A percentile compares a stretch with the other conserved stretches of the same genome.
Conservation (phyloP, 345 rosid genomes). For the Alliaria petiolata region DNA sequence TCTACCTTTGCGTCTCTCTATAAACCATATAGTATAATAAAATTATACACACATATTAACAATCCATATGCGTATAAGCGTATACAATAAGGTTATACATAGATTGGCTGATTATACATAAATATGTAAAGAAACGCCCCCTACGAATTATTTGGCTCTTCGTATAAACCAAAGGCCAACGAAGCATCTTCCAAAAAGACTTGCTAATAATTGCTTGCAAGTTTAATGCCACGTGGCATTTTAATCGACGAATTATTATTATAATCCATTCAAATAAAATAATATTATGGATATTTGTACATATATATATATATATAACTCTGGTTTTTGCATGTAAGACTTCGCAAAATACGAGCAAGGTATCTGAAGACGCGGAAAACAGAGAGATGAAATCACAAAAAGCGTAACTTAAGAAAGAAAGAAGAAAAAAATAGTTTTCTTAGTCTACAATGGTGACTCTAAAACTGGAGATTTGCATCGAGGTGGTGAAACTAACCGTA, state of each 20-base stretch:
- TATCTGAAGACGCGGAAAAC: constrained; percentile 26
- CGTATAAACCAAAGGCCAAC: constrained; percentile 28
- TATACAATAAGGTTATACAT: not conserved
- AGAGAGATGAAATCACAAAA: constrained; percentile 14
- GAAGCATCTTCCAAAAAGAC: constrained; percentile 12
- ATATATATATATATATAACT: constrained; percentile 26
- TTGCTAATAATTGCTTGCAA: constrained; percentile 21
- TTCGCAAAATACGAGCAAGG: constrained; percentile 2
- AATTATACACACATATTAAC: not conserved
- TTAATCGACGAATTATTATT: not conserved
- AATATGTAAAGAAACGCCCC: constrained; percentile 16
- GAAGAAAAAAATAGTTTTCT: too few relatives aligned
- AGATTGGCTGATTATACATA: too few relatives aligned
- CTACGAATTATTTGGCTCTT: constrained; percentile 18
- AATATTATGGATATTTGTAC: constrained; percentile 1
- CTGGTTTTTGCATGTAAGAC: constrained; percentile 26
- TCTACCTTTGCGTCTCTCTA: not conserved
- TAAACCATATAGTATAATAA: not conserved
- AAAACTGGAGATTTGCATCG: constrained; percentile 34
- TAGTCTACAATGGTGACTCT: constrained; percentile 24
- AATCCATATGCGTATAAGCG: not conserved
- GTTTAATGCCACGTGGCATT: constrained; percentile 26
- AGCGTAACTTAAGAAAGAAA: not conserved
- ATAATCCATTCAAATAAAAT: constrained; percentile 9
- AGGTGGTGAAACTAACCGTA: constrained; percentile 27